Evolutionary conservation across 495 filamentous ascomycete genomes (phyloP), one percentile per base, ranked within the genome.

Genomic region (Apiosordaria backusii): DNA sequence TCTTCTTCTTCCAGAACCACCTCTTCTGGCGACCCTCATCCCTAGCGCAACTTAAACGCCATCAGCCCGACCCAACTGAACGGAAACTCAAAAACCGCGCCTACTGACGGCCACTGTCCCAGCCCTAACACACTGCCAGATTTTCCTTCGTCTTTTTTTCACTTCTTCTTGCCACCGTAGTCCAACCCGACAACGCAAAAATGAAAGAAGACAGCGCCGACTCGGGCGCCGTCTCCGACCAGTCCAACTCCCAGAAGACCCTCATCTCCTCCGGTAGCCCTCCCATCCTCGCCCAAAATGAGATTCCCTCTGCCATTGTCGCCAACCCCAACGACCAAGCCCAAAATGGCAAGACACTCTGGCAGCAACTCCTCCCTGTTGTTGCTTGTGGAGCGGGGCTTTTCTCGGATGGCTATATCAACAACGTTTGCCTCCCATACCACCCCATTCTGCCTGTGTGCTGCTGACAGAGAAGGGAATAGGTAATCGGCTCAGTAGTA

Each of bases 321-420:
- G 4, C 7, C 27, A 29, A 3, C 27, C 27, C 27, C 27, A 13
- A 13, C 35, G 10, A 15, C 9, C 9, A 45, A 45, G 5, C 35
- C 10, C 35, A 9, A 45, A 45, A 45, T 45, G 35, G 16, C 5
- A 45, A 45, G 10, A 45, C 35, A 0, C 67, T 71, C 64, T 65
- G 73, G 67, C 62, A 65, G 13, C 29, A 65, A 18, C 72, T 80
- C 23, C 68, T 79, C 68, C 83, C 83, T 23, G 83, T 84, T 1
- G 86, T 95, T 60, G 92, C 92, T 58, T 97, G 92, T 70, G 93
- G 93, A 65, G 90, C 93, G 53, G 93, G 93, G 68, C 81, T 97
- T 3, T 96, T 96, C 76, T 92, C 90, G 19, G 93, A 97, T 75
- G 93, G 93, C 15, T 97, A 96, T 75, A 84, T 96, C 73, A 94